These are phyloP conservation scores for Pseudonectria foliicola DNA, from an alignment of 2,329 filamentous ascomycete genomes.

Conservation along the genomic window DNA sequence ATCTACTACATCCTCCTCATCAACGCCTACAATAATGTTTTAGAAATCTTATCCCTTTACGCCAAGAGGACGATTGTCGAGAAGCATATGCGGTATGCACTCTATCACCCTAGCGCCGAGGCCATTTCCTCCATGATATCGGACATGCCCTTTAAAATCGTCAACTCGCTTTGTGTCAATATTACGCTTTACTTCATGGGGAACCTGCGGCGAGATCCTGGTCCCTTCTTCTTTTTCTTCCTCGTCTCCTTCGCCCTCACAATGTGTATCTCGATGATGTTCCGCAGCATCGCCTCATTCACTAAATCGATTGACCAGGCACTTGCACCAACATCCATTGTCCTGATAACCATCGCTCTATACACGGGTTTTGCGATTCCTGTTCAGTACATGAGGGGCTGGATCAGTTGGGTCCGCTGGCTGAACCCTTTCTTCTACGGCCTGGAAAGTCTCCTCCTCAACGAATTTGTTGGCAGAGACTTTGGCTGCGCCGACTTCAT, in stretches of 20 bases:
- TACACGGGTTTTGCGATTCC: slow-evolving; percentile 43
- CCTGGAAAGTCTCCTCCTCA: slow-evolving; percentile 58
- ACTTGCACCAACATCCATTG: slow-evolving; percentile 30
- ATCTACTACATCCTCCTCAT: slow-evolving; percentile 46
- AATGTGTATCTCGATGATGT: slow-evolving; percentile 56
- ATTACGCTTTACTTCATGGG: slow-evolving; percentile 42
- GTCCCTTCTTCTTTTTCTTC: slow-evolving; percentile 38
- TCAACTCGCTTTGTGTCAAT: slow-evolving; percentile 31
- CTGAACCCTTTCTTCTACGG: slow-evolving; percentile 57
- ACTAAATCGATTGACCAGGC: slow-evolving; percentile 46
- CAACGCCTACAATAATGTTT: slow-evolving; percentile 34
- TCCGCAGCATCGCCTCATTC: slow-evolving; percentile 24
- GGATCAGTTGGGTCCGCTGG: slow-evolving; percentile 61
- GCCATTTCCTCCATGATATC: slow-evolving; percentile 26
- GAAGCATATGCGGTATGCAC: slow-evolving; percentile 28
- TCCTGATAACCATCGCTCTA: slow-evolving; percentile 21
- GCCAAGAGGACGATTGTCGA: slow-evolving; percentile 27
- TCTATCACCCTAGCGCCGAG: slow-evolving; percentile 27
- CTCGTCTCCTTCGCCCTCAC: slow-evolving; percentile 42
- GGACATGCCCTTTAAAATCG: slow-evolving; percentile 35
- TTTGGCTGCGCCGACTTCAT: slow-evolving; percentile 12
- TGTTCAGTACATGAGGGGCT: slow-evolving; percentile 46
- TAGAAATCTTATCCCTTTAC: slow-evolving; percentile 29
- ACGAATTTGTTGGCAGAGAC: slow-evolving; percentile 45
- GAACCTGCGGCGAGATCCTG: slow-evolving; percentile 33